Evolutionary conservation across 352 stramenopile species (phyloP), one percentile per base, ranked within the genome.

Genomic region (Phytophthora brassicae): DNA sequence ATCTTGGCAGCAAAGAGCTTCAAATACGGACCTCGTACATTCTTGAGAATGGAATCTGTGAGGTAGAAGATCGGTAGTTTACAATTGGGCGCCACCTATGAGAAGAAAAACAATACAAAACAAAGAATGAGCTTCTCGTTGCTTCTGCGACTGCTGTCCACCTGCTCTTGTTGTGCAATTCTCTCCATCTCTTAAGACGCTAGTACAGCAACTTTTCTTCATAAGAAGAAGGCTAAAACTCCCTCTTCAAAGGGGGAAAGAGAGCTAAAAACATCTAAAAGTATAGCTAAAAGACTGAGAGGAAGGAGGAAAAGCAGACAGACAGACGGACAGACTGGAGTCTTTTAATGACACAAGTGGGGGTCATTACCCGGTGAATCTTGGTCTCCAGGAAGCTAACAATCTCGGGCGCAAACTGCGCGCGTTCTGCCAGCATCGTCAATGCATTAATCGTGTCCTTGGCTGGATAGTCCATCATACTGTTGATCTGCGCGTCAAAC

Each of bases 51-150:
- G 12, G 88, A 96, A 63, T 96, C 88, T 9, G 86, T 95, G 19
- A 96, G 66, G 66, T 96, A 96, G 59, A 95, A 92, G 55, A 95
- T 93, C 20, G 88, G 84, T n/a, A 96, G 70, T 66, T 94, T 94
- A 73, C 83, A 94, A 39, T 91, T 84, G 3, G 86, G 78, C 12
- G 78, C 72, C 1, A 85, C 85, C 81, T 92, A 55, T 24, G 26
- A 14, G 26, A 39, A 13, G 36, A 14, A 44, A 11, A 68, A 51
- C 17, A 64, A 31, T 60, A 49, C 33, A 64, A 64, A 17, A 41
- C 33, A 47, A 2, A 68, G 46, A 38, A 38, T 9, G 6, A 38
- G 31, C 31, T 38, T 12, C n/a, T 8, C 4, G 26, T 31, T 4
- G 4, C 26, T 8, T 31, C 26, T 31, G 26, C 26, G 8, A 8